A percentile compares a stretch with the other conserved stretches of the same genome.
These are phyloP conservation scores for Alternaria panax DNA, from an alignment of 2,329 filamentous ascomycete genomes.

Conservation along the genomic window DNA sequence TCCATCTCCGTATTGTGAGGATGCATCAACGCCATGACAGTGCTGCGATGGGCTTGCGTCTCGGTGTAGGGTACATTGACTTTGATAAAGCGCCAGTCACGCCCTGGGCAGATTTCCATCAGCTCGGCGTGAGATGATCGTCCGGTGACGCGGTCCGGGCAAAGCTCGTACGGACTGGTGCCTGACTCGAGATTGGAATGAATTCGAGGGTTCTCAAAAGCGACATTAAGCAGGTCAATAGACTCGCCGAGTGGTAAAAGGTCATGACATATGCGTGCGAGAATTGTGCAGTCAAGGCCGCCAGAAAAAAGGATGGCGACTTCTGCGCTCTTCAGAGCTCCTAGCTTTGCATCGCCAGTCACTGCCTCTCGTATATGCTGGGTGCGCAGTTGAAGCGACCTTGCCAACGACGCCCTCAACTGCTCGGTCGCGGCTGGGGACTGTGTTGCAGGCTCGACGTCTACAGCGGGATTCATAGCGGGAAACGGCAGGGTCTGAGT, in stretches of 20 bases:
- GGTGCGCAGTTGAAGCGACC: slow-evolving; percentile 69
- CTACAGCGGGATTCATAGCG: slow-evolving; percentile 50
- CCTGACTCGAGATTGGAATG: slow-evolving; percentile 47
- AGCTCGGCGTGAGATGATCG: slow-evolving; percentile 82
- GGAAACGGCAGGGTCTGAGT: slow-evolving; percentile 54
- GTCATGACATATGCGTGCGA: slow-evolving; percentile 82
- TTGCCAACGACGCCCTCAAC: slow-evolving; percentile 63
- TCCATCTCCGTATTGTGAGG: slow-evolving; percentile 99
- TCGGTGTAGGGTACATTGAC: slow-evolving; percentile 85
- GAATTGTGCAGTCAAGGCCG: slow-evolving; percentile 87
- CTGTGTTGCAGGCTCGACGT: slow-evolving; percentile 19
- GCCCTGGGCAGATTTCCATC: slow-evolving; percentile 68
- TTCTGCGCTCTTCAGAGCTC: slow-evolving; percentile 49
- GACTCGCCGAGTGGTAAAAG: slow-evolving; percentile 71
- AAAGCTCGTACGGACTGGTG: slow-evolving; percentile 73
- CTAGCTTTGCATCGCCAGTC: background rate
- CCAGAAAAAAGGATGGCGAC: slow-evolving; percentile 91
- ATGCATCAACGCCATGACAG: slow-evolving; percentile 79
- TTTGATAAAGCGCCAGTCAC: slow-evolving; percentile 84
- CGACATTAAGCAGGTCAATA: slow-evolving; percentile 92
- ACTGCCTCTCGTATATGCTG: slow-evolving; percentile 41
- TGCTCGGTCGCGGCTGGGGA: slow-evolving; percentile 57
- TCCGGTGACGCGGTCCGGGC: slow-evolving; percentile 89
- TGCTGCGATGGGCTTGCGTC: slow-evolving; percentile 70
- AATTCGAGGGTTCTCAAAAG: slow-evolving; percentile 89